Base-by-base conservation (phyloP, 345 rosid species). In the Theobroma cacao region DNA sequence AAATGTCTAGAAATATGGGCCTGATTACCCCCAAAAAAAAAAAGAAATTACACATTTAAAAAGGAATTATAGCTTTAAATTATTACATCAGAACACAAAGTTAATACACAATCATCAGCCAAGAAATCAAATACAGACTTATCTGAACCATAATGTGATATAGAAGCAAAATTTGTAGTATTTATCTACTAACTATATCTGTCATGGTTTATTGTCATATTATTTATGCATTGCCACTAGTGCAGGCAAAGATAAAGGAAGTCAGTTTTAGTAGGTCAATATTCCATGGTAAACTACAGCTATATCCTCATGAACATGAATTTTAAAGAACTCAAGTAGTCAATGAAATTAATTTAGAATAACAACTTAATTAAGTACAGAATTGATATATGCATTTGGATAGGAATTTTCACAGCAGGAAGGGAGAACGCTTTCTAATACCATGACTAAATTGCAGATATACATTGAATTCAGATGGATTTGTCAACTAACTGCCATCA, bases 1-100 rank as follows among this genome's bases (percentile, higher is more conserved):
- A 95, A 83, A 86, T 95, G 97, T 88, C 92, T 90, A 69, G 85
- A 66, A 70, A 95, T 88, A 88, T 89, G 96, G 77, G 88, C 97
- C 99, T 95, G 84, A 63, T 75, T 22, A 85, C 75, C 73, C 36
- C 7, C 7, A 1, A 78, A 83, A 84, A 33, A 75, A 52, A 71
- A 61, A 41, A 74, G 33, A 55, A 69, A 43, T 33, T 17, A 1
- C 33, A 79, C 24, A 70, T 7, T 55, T 55, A 62, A 78, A 80
- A 20, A 80, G 40, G 13, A 17, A 70, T 65, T 48, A 45, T 14
- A 26, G 73, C 73, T 68, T 26, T 26, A 10, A 68, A 45, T 3
- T 24, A 26, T 28, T 15, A 9, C 6, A 75, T n/a, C 14, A 60
- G 40, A 73, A n/a, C 1, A 20, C 43, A 11, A 15, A 74, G 20